Evolutionary conservation across 768 basidiomycete genomes (phyloP).

Genomic region (Tricholomella constricta): DNA sequence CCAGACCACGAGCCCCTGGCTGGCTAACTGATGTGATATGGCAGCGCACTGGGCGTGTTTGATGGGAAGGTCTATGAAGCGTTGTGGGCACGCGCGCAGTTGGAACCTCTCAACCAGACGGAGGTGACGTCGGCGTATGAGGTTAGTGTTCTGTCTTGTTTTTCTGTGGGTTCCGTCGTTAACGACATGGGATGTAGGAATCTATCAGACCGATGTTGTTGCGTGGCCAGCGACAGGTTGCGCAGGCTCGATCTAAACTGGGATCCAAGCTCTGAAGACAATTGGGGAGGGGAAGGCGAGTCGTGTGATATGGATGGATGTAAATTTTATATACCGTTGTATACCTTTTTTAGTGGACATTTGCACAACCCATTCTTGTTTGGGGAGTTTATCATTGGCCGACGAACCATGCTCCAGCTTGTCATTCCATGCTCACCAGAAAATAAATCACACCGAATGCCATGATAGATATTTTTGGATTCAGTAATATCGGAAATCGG

Average conservation of each 20-base stretch:
- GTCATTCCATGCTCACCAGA: too few species aligned
- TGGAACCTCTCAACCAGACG: constrained; percentile 58
- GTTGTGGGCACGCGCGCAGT: constrained; percentile 59
- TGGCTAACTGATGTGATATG: neutral
- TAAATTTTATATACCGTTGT: too few species aligned
- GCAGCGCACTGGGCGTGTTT: constrained; percentile 61
- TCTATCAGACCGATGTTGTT: constrained; percentile 56
- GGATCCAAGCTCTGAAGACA: too few species aligned
- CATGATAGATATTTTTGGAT: too few species aligned
- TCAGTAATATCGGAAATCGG: too few species aligned
- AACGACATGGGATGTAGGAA: constrained; percentile 26
- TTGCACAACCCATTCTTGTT: too few species aligned
- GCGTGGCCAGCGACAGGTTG: constrained; percentile 44
- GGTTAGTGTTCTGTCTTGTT: constrained; percentile 32
- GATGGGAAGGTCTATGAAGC: constrained; percentile 69
- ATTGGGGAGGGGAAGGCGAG: neutral
- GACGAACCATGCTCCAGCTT: too few species aligned
- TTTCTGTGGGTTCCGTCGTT: neutral
- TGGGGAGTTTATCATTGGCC: too few species aligned
- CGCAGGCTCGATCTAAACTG: constrained; percentile 32
- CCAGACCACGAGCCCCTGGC: too few species aligned
- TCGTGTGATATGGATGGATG: too few species aligned
- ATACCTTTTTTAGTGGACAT: too few species aligned
- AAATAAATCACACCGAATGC: too few species aligned
- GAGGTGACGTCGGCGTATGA: constrained; percentile 58